These are phyloP conservation scores for Pseudopithomyces maydicus DNA, from an alignment of 2,329 filamentous ascomycete species.

Conservation along the genomic window DNA sequence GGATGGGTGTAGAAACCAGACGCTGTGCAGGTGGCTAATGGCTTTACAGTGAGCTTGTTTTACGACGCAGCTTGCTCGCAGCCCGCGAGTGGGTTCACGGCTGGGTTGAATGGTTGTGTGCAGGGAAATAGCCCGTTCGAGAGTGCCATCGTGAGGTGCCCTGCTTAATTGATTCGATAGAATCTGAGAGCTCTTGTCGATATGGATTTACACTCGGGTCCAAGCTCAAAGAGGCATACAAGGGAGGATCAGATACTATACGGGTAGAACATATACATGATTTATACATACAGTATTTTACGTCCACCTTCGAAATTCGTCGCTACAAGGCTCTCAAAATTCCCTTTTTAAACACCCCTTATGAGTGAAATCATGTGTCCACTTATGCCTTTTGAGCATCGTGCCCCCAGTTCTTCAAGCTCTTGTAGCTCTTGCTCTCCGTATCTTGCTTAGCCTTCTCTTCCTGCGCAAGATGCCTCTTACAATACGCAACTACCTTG, in stretches of 20 bases:
- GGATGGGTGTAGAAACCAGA: background rate
- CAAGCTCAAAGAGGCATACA: too few species aligned
- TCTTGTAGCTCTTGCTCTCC: constrained; percentile 59
- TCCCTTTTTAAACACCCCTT: background rate
- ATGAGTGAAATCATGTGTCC: background rate
- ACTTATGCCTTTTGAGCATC: constrained; percentile 33
- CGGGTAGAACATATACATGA: too few species aligned
- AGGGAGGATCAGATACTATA: too few species aligned
- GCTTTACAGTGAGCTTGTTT: constrained; percentile 9
- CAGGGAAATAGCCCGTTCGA: constrained; percentile 12
- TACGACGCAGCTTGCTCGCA: constrained; percentile 5
- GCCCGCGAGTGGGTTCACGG: constrained; percentile 8
- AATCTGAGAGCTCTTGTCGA: too few species aligned
- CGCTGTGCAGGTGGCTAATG: background rate
- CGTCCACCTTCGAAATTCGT: too few species aligned
- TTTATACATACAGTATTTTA: too few species aligned
- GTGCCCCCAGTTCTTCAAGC: constrained; percentile 42
- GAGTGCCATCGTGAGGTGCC: constrained; percentile 13
- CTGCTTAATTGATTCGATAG: background rate
- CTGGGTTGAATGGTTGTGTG: constrained; percentile 11
- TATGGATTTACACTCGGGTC: too few species aligned
- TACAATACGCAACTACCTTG: constrained; percentile 68
- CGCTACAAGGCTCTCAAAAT: too few species aligned
- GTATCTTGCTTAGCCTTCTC: constrained; percentile 61
- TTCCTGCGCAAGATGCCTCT: constrained; percentile 70